Percentiles rank a stretch among this genome's conserved stretches.
Evolutionary conservation across 495 filamentous ascomycete species (phyloP).

Genomic region (Oleoguttula mirabilis): DNA sequence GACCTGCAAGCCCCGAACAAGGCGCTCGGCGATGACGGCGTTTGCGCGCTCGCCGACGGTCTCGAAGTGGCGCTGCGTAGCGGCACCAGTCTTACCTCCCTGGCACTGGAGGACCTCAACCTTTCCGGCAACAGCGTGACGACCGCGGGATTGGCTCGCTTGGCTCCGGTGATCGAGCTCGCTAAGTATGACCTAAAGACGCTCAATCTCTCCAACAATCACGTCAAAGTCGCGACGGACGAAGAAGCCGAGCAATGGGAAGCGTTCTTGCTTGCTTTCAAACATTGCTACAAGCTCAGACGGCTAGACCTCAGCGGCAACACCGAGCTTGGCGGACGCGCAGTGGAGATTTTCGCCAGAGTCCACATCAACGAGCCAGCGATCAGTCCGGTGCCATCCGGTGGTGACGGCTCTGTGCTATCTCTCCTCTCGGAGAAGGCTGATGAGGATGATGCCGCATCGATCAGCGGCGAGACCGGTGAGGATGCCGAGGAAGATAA

Average conservation of each 20-base stretch:
- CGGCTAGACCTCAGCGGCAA: constrained; percentile 38
- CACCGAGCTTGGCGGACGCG: constrained; percentile 27
- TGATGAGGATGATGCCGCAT: background rate
- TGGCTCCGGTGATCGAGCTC: constrained; percentile 32
- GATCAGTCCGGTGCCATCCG: constrained; percentile 10
- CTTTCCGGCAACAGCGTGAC: constrained; percentile 35
- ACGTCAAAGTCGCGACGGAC: constrained; percentile 28
- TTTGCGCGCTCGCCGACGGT: constrained; percentile 32
- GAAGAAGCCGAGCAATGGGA: constrained; percentile 35
- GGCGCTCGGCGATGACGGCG: constrained; percentile 34
- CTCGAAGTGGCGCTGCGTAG: constrained; percentile 31
- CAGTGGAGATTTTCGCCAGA: constrained; percentile 35
- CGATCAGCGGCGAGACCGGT: background rate
- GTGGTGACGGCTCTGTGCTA: constrained; percentile 1
- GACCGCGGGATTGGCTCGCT: constrained; percentile 27
- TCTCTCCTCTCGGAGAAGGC: constrained; percentile 4
- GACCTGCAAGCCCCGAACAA: constrained; percentile 38
- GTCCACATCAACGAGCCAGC: constrained; percentile 32
- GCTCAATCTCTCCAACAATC: constrained; percentile 38
- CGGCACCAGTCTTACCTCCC: constrained; percentile 24
- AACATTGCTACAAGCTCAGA: constrained; percentile 33
- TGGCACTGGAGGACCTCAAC: constrained; percentile 37
- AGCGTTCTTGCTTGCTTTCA: constrained; percentile 34
- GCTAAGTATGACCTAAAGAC: constrained; percentile 35
- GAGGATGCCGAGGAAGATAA: background rate